These are phyloP conservation scores for Colletotrichum higginsianum DNA, from an alignment of 2,329 filamentous ascomycete genomes.

Conservation along the genomic window DNA sequence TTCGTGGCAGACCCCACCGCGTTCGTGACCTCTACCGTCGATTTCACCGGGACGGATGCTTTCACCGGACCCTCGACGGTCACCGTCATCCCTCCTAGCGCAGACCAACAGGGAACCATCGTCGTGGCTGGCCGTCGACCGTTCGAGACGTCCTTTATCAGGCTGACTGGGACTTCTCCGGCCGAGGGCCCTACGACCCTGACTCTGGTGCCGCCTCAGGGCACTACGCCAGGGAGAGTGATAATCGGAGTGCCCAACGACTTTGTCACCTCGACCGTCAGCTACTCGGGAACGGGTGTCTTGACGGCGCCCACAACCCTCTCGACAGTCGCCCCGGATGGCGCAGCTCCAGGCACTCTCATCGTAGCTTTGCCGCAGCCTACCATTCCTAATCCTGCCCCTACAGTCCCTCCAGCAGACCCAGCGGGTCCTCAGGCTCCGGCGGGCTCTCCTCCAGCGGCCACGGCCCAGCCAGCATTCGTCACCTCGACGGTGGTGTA, in stretches of 20 bases:
- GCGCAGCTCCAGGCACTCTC: conserved; percentile 13
- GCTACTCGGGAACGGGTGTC: conserved; percentile 7
- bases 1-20: conserved; percentile 29
- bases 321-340: conserved; percentile 9
- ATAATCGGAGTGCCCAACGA: conserved; percentile 10
- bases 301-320: conserved; percentile 11
- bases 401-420: background rate
- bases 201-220: conserved; percentile 5
- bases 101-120: conserved; percentile 15
- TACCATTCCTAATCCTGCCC: fast-evolving
- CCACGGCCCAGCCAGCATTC: background rate
- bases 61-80: conserved; percentile 18
- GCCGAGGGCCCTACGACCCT: conserved; percentile 8
- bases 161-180: background rate
- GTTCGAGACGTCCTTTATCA: conserved; percentile 6
- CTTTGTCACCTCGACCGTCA: conserved; percentile 5
- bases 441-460: background rate
- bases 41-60: conserved; percentile 8
- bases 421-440: background rate
- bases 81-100: conserved; percentile 27
- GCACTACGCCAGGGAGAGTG: conserved; percentile 4
- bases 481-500: conserved; percentile 22
- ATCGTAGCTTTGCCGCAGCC: conserved; percentile 4
- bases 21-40: conserved; percentile 31
- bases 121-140: conserved; percentile 20